Evolutionary conservation across 148 eudicot species (phyloP).

Genomic region (Chenopodium berlandieri): DNA sequence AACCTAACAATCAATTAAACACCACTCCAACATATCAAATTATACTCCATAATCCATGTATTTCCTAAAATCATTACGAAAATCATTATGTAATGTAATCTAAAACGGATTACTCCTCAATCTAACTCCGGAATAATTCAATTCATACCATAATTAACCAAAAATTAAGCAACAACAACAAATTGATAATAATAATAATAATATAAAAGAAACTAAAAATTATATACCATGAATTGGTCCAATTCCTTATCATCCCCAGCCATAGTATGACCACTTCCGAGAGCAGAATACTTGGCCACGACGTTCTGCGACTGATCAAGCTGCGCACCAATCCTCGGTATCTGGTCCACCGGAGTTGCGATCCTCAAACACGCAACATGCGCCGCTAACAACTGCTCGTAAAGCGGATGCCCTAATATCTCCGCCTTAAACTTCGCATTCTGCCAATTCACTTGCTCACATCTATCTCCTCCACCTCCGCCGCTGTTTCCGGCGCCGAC

Average conservation of each 20-base stretch:
- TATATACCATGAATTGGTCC: conserved; percentile 83
- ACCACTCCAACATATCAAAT: not conserved
- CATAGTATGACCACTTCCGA: conserved; percentile 31
- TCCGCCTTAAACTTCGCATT: conserved; percentile 52
- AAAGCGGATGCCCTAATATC: conserved; percentile 61
- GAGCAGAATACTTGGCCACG: conserved; percentile 61
- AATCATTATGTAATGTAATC: not conserved
- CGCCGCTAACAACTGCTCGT: conserved; percentile 78
- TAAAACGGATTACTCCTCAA: not conserved
- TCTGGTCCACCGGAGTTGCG: conserved; percentile 90
- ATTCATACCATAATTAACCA: not conserved
- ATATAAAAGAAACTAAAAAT: not conserved
- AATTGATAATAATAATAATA: no score
- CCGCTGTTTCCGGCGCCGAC: conserved; percentile 14
- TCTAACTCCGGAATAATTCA: not conserved
- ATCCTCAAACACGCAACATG: conserved; percentile 76
- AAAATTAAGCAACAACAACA: no score
- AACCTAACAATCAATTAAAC: conserved; percentile 13
- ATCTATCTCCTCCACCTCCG: conserved; percentile 7
- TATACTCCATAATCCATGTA: no score
- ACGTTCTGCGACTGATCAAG: conserved; percentile 69
- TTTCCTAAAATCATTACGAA: no score
- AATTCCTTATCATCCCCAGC: conserved; percentile 68
- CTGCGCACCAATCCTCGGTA: conserved; percentile 84
- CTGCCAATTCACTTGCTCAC: conserved; percentile 29